Base-by-base conservation (phyloP, 345 rosid species). In the Populus nigra region DNA sequence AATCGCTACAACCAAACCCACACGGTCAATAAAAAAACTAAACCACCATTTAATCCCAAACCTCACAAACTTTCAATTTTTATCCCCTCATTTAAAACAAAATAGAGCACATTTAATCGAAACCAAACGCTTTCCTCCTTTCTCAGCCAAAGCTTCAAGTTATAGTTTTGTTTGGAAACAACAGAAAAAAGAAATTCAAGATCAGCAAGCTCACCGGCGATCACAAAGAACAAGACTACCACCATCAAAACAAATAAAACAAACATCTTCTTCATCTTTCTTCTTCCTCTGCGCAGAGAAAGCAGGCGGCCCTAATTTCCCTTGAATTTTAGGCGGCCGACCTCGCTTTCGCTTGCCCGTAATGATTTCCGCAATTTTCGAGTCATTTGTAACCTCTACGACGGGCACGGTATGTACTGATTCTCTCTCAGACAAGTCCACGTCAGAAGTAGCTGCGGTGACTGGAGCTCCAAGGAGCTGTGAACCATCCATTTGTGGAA, bases 241-340 rank as follows among this genome's bases (percentile, higher is more conserved):
- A 41, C 99, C 99, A 78, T 96, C 99, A 76, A 94, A 96, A 89
- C 99, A 96, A 59, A 96, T 94, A 73, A 96, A 96, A 73, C 99
- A 96, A 77, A 96, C 99, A 74, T 96, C 99, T 65, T 96, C 99
- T 75, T 94, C 99, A 41, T 91, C 93, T 17, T 81, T 86, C 15
- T 84, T 81, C 86, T 74, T 87, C 78, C 77, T 81, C 77, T 43
- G 76, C 36, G 78, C 47, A 62, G 65, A 82, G 1, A 83, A 76
- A 18, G 80, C 71, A 10, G 35, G 50, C 53, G 53, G 53, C 69
- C 71, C 63, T 65, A 47, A 65, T 66, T 80, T 76, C 75, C 68
- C 76, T 38, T 72, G 86, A 73, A 71, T 67, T 76, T 79, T 88
- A 10, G 95, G 92, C 55, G 96, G 97, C 72, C 98, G 88, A 13